Conservation (phyloP, 345 rosid species). For the Aegle marmelos region DNA sequence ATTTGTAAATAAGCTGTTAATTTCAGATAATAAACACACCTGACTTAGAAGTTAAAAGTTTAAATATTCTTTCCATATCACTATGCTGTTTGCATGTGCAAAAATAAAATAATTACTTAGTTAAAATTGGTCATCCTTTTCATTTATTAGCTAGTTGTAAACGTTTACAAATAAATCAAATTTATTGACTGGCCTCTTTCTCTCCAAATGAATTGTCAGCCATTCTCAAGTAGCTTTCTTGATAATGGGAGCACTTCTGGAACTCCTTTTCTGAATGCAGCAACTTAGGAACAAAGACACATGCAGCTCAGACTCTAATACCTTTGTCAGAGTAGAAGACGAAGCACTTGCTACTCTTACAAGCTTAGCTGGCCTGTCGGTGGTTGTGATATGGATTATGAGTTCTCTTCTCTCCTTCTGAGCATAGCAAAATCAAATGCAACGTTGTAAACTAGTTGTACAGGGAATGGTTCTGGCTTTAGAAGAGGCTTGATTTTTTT, state of each 20-base stretch:
- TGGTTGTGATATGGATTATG: background rate
- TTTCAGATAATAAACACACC: background rate
- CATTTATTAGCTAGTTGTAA: background rate
- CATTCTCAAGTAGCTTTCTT: conserved; percentile 62
- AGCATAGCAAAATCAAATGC: conserved; percentile 1
- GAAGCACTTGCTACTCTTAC: background rate
- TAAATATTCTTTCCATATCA: background rate
- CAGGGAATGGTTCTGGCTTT: conserved; percentile 23
- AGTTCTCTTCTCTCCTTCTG: background rate
- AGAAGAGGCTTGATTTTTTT: conserved; percentile 30
- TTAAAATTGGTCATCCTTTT: background rate
- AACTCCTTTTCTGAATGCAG: conserved; percentile 44
- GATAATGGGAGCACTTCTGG: conserved; percentile 52
- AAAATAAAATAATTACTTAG: background rate
- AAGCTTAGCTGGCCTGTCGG: background rate
- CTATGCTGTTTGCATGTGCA: background rate
- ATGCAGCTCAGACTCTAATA: background rate
- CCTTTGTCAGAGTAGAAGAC: background rate
- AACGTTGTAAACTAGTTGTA: conserved; percentile 2
- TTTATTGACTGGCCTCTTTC: conserved; percentile 10
- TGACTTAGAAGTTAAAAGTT: background rate
- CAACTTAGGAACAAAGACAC: conserved; percentile 27
- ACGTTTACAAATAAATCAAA: background rate
- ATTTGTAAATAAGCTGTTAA: background rate
- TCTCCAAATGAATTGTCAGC: conserved; percentile 41